Evolutionary conservation across 1,284 basidiomycete species (phyloP).

Genomic region (Moesziomyces parantarcticus): DNA sequence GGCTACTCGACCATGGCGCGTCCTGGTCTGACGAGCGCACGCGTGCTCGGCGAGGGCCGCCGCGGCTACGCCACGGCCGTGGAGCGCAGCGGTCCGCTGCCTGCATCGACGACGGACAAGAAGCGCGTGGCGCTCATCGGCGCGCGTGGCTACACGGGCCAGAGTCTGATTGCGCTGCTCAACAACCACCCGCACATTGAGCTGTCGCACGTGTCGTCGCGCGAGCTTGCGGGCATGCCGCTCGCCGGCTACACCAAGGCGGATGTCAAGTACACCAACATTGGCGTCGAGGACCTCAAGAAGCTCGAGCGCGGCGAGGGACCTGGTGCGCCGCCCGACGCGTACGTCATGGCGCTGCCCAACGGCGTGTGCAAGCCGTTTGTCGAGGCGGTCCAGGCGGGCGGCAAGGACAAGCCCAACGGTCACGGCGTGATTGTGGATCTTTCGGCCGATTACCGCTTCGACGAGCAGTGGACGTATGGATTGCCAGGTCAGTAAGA

Average conservation of each 20-base stretch:
- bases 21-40: conserved; percentile 71
- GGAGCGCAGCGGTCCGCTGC: conserved; percentile 68
- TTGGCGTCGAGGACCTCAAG: conserved; percentile 63
- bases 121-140: conserved; percentile 96
- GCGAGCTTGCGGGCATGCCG: conserved; percentile 86
- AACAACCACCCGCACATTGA: conserved; percentile 86
- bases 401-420: conserved; percentile 74
- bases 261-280: conserved; percentile 71
- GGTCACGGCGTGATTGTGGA: conserved; percentile 79
- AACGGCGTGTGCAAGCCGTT: conserved; percentile 98
- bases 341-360: conserved; percentile 87
- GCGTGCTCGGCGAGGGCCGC: conserved; percentile 32
- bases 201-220: conserved; percentile 93
- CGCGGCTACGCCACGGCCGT: conserved; percentile 71
- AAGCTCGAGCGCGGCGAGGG: conserved; percentile 64
- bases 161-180: conserved; percentile 86
- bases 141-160: conserved; percentile 94
- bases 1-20: conserved; percentile 64
- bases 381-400: conserved; percentile 90
- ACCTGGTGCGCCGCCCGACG: conserved; percentile 64
- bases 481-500: conserved; percentile 92
- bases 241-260: conserved; percentile 86
- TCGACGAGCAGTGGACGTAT: conserved; percentile 94
- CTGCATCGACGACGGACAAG: conserved; percentile 73
- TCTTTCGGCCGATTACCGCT: conserved; percentile 92